phyloP scores from a whole-genome alignment of 2,329 filamentous ascomycete species.

The Rhinocladiella mackenziei region DNA sequence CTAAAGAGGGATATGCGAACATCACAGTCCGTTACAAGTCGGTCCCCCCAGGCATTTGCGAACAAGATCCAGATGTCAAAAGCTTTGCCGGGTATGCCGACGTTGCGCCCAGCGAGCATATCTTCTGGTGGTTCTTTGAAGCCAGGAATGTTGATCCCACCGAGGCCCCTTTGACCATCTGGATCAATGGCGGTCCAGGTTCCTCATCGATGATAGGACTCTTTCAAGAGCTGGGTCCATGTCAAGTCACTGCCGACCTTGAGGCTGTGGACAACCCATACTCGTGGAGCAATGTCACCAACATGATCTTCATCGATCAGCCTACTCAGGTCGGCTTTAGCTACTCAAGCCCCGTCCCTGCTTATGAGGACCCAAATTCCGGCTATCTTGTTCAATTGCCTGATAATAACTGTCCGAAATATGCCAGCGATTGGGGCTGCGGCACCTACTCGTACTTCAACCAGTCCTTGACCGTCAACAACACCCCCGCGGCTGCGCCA shows the following conservation, averaged over 20 bases:
- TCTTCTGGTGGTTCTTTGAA: conserved; percentile 48
- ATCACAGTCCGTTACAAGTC: conserved; percentile 48
- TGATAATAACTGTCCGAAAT: conserved; percentile 27
- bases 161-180: conserved; percentile 36
- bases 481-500: conserved; percentile 26
- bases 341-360: conserved; percentile 40
- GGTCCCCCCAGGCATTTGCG: conserved; percentile 47
- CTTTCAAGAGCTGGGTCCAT: conserved; percentile 36
- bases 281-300: conserved; percentile 32
- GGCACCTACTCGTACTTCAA: conserved; percentile 29
- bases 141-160: conserved; percentile 35
- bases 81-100: conserved; percentile 60
- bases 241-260: conserved; percentile 37
- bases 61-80: conserved; percentile 48
- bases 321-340: conserved; percentile 58
- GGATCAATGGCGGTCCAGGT: conserved; percentile 39
- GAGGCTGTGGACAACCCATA: conserved; percentile 40
- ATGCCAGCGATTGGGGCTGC: conserved; percentile 26
- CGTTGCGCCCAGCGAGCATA: conserved; percentile 48
- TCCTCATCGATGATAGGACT: conserved; percentile 36
- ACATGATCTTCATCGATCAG: conserved; percentile 63
- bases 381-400: conserved; percentile 24
- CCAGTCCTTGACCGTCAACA: conserved; percentile 26
- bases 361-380: conserved; percentile 21
- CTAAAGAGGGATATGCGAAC: conserved; percentile 37